These are phyloP conservation scores for Aspergillus transmontanensis DNA, from an alignment of 2,329 filamentous ascomycete species.

Conservation along the genomic window DNA sequence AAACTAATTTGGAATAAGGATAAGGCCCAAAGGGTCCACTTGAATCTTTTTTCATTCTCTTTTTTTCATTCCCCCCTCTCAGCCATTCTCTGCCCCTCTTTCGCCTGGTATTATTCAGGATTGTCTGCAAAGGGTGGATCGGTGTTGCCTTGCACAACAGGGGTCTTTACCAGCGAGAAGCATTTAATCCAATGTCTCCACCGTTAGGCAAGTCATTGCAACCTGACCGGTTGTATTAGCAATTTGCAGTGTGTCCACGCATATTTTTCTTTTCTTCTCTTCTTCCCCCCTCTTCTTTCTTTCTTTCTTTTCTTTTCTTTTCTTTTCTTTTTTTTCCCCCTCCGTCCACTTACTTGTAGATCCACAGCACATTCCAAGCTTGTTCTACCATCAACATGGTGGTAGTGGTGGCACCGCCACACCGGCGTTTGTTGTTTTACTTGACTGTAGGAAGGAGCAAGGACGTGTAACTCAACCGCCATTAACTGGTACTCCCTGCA, in stretches of 20 bases:
- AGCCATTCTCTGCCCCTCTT: neutral
- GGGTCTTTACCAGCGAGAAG: neutral
- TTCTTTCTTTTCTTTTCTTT: neutral
- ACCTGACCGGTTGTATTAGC: neutral
- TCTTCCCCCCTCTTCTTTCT: neutral
- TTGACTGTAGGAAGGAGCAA: neutral
- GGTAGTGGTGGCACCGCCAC: neutral
- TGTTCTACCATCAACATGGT: neutral
- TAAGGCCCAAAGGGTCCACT: neutral
- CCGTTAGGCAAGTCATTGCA: slow-evolving; percentile 5
- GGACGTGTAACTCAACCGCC: neutral
- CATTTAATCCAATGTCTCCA: neutral
- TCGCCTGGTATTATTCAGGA: neutral
- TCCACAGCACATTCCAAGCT: neutral
- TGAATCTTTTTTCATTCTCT: neutral
- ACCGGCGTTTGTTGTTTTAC: neutral
- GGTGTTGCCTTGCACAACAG: neutral
- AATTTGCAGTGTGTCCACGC: neutral
- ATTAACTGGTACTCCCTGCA: neutral
- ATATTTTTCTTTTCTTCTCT: neutral
- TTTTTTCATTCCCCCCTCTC: no score
- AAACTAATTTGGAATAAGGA: neutral
- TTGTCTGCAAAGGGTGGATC: slow-evolving; percentile 1
- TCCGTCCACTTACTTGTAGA: neutral
- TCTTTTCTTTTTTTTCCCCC: neutral